These are phyloP conservation scores for Backusella tuberculispora DNA, from an alignment of 192 early-diverging fungal genomes.

Conservation along the genomic window DNA sequence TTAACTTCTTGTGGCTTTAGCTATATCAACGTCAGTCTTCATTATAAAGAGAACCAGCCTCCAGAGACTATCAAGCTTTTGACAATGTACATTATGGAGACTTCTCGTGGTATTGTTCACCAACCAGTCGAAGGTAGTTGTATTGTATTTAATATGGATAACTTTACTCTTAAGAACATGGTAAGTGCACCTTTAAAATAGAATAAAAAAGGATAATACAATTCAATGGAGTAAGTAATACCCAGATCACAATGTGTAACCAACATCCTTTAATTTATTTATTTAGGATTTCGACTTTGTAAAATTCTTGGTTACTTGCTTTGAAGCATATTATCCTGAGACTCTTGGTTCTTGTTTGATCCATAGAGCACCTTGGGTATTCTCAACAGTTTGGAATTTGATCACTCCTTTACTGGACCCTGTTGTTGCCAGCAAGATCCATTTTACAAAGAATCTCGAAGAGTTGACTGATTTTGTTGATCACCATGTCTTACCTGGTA, in stretches of 20 bases:
- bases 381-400: conserved; percentile 81
- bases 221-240: background rate
- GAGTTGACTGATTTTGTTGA: conserved; percentile 69
- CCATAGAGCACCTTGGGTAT: conserved; percentile 90
- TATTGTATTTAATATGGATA: conserved; percentile 80
- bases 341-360: conserved; percentile 80
- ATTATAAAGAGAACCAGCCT: conserved; percentile 63
- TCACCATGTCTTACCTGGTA: conserved; percentile 56
- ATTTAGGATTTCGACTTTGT: conserved; percentile 71
- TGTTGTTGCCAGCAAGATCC: conserved; percentile 88
- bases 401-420: conserved; percentile 87
- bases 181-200: conserved; percentile 19
- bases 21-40: conserved; percentile 53
- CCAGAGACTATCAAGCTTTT: conserved; percentile 67
- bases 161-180: conserved; percentile 76
- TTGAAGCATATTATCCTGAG: conserved; percentile 93
- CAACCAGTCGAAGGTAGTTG: conserved; percentile 74
- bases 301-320: conserved; percentile 76
- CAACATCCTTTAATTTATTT: conserved; percentile 5
- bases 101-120: conserved; percentile 63
- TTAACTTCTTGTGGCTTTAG: conserved; percentile 31
- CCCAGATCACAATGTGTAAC: background rate
- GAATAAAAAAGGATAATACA: background rate
- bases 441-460: conserved; percentile 66
- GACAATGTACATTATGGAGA: conserved; percentile 77